These are phyloP conservation scores for Phaeotremella fagi DNA, from an alignment of 768 basidiomycete genomes.

Conservation along the genomic window DNA sequence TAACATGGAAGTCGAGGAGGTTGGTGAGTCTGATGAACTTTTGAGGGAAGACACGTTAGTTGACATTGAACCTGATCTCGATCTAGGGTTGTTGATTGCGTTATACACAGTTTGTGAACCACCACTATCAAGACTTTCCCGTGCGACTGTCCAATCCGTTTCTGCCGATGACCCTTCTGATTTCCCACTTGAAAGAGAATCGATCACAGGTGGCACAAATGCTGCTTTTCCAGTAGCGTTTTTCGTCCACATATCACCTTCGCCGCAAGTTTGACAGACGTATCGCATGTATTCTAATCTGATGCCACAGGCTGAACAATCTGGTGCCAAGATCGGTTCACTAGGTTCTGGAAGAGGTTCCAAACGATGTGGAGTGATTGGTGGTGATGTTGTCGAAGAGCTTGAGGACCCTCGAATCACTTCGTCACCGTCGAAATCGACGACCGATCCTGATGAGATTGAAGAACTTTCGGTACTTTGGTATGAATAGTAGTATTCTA, in stretches of 20 bases:
- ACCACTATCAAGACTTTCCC: neutral
- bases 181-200: neutral
- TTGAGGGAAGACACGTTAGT: constrained; percentile 12
- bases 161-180: constrained; percentile 11
- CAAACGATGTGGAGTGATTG: neutral
- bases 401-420: constrained; percentile 6
- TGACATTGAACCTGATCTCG: constrained; percentile 2
- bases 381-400: constrained; percentile 2
- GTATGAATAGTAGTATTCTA: constrained; percentile 47
- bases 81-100: too few species aligned
- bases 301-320: constrained; percentile 75
- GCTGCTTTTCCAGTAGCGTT: constrained; percentile 17
- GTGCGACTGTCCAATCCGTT: constrained; percentile 5
- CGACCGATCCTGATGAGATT: constrained; percentile 2
- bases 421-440: constrained; percentile 4
- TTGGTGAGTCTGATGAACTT: too few species aligned
- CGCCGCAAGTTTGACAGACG: constrained; percentile 81
- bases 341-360: constrained; percentile 49
- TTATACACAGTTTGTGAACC: constrained; percentile 22
- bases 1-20: too few species aligned
- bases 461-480: constrained; percentile 26
- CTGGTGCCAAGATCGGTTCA: constrained; percentile 54
- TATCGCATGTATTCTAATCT: constrained; percentile 78
- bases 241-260: constrained; percentile 48
- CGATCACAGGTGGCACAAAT: constrained; percentile 1